Base-by-base conservation (phyloP, 2,329 filamentous ascomycete species). In the Cordyceps javanica region DNA sequence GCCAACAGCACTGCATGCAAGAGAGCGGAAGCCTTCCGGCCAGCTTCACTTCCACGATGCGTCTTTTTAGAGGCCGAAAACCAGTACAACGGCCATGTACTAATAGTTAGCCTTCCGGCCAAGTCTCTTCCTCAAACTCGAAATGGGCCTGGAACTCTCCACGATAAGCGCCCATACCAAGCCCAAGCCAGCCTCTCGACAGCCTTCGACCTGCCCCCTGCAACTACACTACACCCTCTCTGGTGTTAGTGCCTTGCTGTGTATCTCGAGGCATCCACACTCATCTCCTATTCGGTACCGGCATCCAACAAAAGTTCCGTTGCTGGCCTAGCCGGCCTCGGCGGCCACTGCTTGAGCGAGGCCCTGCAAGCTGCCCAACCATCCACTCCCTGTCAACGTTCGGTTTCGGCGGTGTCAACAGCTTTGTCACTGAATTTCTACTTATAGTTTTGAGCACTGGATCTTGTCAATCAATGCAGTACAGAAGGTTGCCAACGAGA, bases 111-210 rank as follows among this genome's bases (percentile, higher is more conserved):
- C 30, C 30, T 32, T 19, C 16, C 39, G 48, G 21, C 13, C 13
- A 52, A 30, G 34, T 26, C 28, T 34, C 8, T 23, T 34, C 10
- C 30, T 50, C 48, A 19, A 10, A 25, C 19, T 28, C 23, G 25
- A 16, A 21, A 23, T 42, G n/a, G 6, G 36, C 50, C 39, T 34
- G 26, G 51, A 5, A 3, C 6, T 28, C 41, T 30, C 53, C 54
- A 56, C 26, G 54, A 56, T 56, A 56, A 56, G 54, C 54, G 54
- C 54, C 54, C 45, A 25, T 14, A 19, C 14, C 11, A n/a, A 56
- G n/a, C 7, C 13, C 14, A 50, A 49, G 25, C 11, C 25, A 28
- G 25, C 34, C 23, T 28, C 16, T 23, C 41, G 23, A 36, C 30
- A 46, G n/a, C 32, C 34, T 21, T 48, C 10, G 11, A 5, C 34